A percentile compares a stretch with the other conserved stretches of the same genome.
These are phyloP conservation scores for Citropsis articulata DNA, from an alignment of 345 rosid species.

Conservation along the genomic window DNA sequence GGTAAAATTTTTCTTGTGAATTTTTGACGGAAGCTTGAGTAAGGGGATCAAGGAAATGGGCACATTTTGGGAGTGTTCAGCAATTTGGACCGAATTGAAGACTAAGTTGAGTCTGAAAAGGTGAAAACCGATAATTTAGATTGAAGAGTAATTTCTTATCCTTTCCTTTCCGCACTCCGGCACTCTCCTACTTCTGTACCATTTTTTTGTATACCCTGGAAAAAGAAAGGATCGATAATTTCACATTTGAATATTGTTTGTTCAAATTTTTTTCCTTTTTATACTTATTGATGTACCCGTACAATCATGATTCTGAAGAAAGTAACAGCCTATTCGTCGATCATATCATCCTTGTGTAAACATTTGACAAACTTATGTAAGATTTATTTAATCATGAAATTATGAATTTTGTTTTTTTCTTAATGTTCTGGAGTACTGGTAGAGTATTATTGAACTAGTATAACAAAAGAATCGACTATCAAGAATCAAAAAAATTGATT, in stretches of 20 bases:
- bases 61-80: not conserved
- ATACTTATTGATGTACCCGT: not conserved
- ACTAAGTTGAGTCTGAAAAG: not conserved
- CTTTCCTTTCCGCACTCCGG: not conserved
- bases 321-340: not conserved
- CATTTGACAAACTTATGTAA: not conserved
- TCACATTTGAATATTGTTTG: not conserved
- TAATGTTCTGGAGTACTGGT: not conserved
- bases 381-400: not conserved
- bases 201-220: not conserved
- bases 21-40: not conserved
- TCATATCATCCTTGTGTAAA: not conserved
- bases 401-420: not conserved
- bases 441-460: not conserved
- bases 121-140: not conserved
- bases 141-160: not conserved
- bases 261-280: not conserved
- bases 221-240: not conserved
- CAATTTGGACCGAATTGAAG: not conserved
- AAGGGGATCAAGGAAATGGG: not conserved
- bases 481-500: too few species aligned
- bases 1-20: not conserved
- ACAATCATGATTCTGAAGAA: constrained; percentile 2
- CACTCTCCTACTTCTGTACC: not conserved
- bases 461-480: too few species aligned